Evolutionary conservation across 352 stramenopile species (phyloP).

Genomic region (Thalassiosira oceanica): DNA sequence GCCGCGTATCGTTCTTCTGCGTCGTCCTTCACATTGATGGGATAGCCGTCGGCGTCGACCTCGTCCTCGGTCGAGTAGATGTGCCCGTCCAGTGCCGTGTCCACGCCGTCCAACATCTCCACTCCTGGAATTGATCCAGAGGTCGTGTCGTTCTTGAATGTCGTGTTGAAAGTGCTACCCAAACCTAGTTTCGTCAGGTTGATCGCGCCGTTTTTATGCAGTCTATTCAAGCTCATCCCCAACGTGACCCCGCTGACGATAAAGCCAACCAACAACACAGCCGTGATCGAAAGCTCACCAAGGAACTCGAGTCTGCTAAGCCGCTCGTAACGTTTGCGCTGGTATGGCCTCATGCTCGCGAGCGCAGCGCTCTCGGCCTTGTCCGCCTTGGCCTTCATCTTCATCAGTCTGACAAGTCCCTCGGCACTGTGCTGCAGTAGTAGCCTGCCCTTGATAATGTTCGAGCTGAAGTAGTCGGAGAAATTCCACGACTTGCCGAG

Average conservation of each 20-base stretch:
- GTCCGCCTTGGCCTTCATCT: slow-evolving; percentile 15
- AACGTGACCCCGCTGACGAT: slow-evolving; percentile 14
- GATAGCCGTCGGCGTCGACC: slow-evolving; percentile 31
- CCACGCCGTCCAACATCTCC: not conserved
- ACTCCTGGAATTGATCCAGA: not conserved
- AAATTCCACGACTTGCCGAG: slow-evolving; percentile 26
- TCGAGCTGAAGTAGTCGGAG: slow-evolving; percentile 9
- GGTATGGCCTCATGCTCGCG: slow-evolving; percentile 25
- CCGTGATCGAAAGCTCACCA: slow-evolving; percentile 6
- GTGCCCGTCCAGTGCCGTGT: slow-evolving; percentile 12
- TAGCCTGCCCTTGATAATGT: slow-evolving; percentile 5
- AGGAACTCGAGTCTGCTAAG: slow-evolving; percentile 5
- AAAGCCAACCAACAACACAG: slow-evolving; percentile 14
- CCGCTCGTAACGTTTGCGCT: slow-evolving; percentile 19
- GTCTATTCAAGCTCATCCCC: slow-evolving; percentile 14
- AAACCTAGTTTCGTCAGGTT: no score
- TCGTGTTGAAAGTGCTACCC: no score
- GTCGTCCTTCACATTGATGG: slow-evolving; percentile 2
- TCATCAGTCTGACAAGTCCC: slow-evolving; percentile 3
- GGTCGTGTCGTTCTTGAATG: no score
- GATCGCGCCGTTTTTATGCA: not conserved
- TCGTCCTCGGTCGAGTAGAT: slow-evolving; percentile 38
- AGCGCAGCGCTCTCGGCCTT: slow-evolving; percentile 32
- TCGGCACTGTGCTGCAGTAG: slow-evolving; percentile 4
- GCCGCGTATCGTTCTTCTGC: slow-evolving; percentile 27